phyloP scores from a whole-genome alignment of 202 grass and related monocot species.

The Zizania palustris region DNA sequence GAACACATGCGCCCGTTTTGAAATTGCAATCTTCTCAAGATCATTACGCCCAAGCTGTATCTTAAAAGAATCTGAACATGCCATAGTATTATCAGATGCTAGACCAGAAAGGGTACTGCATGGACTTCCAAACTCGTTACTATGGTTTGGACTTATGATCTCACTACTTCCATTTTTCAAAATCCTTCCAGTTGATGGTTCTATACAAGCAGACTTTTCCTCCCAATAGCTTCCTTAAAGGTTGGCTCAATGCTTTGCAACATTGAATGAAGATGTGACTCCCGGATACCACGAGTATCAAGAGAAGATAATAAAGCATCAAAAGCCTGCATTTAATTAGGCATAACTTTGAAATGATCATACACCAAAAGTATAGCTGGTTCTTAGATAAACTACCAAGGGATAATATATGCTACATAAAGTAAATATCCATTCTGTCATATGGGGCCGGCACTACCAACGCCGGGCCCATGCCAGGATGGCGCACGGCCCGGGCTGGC shows the following conservation, averaged over 20 bases:
- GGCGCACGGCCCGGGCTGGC: too few relatives aligned
- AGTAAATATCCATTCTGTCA: background rate
- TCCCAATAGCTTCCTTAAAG: conserved; percentile 80
- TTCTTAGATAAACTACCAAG: background rate
- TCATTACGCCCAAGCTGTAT: conserved; percentile 73
- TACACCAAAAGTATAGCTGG: background rate
- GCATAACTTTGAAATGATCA: conserved; percentile 14
- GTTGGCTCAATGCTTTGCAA: conserved; percentile 83
- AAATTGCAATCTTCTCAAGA: conserved; percentile 64
- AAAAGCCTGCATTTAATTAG: conserved; percentile 66
- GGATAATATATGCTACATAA: background rate
- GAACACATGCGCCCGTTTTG: conserved; percentile 60
- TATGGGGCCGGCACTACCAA: too few relatives aligned
- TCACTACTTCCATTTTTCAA: conserved; percentile 54
- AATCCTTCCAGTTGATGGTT: conserved; percentile 40
- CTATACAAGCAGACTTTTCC: conserved; percentile 38
- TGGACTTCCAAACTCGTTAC: conserved; percentile 67
- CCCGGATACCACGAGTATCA: conserved; percentile 80
- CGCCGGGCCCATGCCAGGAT: too few relatives aligned
- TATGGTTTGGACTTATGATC: conserved; percentile 59
- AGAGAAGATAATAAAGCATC: conserved; percentile 76
- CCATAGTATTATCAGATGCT: conserved; percentile 57
- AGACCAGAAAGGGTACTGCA: conserved; percentile 63
- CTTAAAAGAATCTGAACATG: conserved; percentile 66
- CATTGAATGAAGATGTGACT: conserved; percentile 89